These are phyloP conservation scores for Trypanosoma mega DNA, from an alignment of 208 protist genomes.

Conservation along the genomic window DNA sequence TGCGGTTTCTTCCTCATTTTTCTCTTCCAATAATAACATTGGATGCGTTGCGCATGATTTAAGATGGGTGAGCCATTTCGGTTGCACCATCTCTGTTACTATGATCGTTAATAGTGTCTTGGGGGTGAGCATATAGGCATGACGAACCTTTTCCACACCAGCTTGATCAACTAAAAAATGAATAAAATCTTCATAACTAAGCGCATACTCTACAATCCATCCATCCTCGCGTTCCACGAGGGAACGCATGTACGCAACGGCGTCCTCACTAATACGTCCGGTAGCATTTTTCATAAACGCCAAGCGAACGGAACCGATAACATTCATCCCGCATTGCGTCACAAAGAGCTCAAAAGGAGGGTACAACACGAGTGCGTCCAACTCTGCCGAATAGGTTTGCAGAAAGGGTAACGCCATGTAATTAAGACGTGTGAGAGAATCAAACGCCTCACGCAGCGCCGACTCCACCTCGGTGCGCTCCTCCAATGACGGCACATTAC, in stretches of 20 bases:
- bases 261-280: not conserved
- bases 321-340: constrained; percentile 9
- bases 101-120: constrained; percentile 5
- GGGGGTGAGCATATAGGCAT: constrained; percentile 9
- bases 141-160: constrained; percentile 12
- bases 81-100: constrained; percentile 4
- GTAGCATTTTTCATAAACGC: constrained; percentile 9
- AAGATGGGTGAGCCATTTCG: constrained; percentile 8
- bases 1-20: not conserved
- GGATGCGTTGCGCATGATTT: not conserved
- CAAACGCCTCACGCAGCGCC: not conserved
- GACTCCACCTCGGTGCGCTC: not conserved
- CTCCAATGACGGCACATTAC: not conserved
- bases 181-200: constrained; percentile 19
- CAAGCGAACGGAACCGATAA: constrained; percentile 14
- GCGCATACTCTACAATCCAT: constrained; percentile 15
- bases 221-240: not conserved
- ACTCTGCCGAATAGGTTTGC: not conserved
- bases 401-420: constrained; percentile 9
- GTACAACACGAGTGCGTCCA: constrained; percentile 11
- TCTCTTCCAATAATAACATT: not conserved
- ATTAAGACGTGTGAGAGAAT: constrained; percentile 8
- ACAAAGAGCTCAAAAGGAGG: constrained; percentile 25
- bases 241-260: constrained; percentile 9
- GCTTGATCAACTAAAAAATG: constrained; percentile 21